These are phyloP conservation scores for Hypoxylon rickii DNA, from an alignment of 495 filamentous ascomycete species.

Conservation along the genomic window DNA sequence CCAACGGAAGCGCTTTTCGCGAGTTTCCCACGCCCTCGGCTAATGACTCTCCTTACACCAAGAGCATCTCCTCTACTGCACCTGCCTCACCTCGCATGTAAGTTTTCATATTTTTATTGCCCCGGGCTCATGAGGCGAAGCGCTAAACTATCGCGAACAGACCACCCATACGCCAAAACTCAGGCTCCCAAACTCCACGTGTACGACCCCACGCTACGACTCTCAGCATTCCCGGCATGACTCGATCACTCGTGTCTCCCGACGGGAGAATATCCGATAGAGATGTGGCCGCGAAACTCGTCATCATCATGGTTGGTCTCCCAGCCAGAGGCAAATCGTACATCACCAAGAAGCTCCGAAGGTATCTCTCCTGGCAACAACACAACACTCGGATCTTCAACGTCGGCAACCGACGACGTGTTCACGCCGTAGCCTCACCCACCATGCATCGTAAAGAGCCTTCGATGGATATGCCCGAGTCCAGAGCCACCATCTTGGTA, in stretches of 20 bases:
- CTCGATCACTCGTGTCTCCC: slow-evolving; percentile 88
- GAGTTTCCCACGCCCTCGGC: slow-evolving; percentile 31
- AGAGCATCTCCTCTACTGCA: slow-evolving; percentile 58
- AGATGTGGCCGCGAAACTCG: slow-evolving; percentile 92
- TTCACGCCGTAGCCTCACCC: slow-evolving; percentile 59
- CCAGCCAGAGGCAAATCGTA: slow-evolving; percentile 96
- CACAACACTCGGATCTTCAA: slow-evolving; percentile 97
- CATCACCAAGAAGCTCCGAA: slow-evolving; percentile 94
- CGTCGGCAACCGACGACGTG: slow-evolving; percentile 85
- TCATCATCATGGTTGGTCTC: slow-evolving; percentile 97
- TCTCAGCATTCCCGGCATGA: slow-evolving; percentile 85
- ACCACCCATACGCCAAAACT: slow-evolving; percentile 61
- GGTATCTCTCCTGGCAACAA: slow-evolving; percentile 96
- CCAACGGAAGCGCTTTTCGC: slow-evolving; percentile 23
- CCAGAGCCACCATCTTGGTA: slow-evolving; percentile 54
- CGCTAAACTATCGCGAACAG: slow-evolving; percentile 39
- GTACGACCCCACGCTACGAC: slow-evolving; percentile 77
- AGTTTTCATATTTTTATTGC: slow-evolving; percentile 24
- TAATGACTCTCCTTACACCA: slow-evolving; percentile 51
- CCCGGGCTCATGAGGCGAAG: background rate
- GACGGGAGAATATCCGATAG: slow-evolving; percentile 90
- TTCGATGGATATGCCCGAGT: slow-evolving; percentile 43
- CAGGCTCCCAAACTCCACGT: slow-evolving; percentile 63
- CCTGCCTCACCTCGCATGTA: slow-evolving; percentile 60
- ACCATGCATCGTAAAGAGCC: slow-evolving; percentile 33